Evolutionary conservation across 345 rosid species (phyloP), one percentile per base, ranked within the genome.

Genomic region (Lepidium africanum): DNA sequence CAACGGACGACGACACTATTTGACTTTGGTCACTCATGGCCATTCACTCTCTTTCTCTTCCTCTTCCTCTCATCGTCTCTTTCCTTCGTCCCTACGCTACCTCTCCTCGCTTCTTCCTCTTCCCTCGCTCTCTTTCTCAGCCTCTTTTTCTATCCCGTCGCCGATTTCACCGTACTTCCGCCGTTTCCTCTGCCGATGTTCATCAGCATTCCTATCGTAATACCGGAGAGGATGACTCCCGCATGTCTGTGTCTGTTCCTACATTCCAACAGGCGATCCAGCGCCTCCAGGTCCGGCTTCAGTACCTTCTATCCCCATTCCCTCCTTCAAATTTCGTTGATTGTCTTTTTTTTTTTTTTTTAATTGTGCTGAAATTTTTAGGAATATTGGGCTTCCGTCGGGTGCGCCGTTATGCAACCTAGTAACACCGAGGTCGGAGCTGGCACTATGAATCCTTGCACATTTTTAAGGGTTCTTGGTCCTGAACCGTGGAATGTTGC

Each of bases 361-460:
- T 7, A 1, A 12, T 23, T 21, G 2, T 58, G 27, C 23, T 55
- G 68, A n/a, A 14, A 42, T 7, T 40, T 69, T 40, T 59, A 92
- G 96, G 94, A 93, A 72, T 90, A 93, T 74, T 93, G 98, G 98
- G 96, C 96, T 55, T 93, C 98, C 10, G 97, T 87, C 32, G 98
- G 98, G 69, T 93, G 98, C 62, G 91, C 97, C 1, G 79, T 93
- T 30, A 93, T 93, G 98, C 98, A 93, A 76, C 90, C 97, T 67
- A 90, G 98, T 82, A 93, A 90, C 73, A 93, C 97, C 0, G 98
- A 93, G 92, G 98, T 90, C 48, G 98, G 98, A 77, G 98, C 98
- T 2, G 98, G 98, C 42, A 93, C 98, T 25, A 93, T 93, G 97
- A 93, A 93, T 86, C 98, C 98, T 59, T 73, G 85, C 17, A 93